These are phyloP conservation scores for Discostella stelligera DNA, from an alignment of 352 stramenopile species.

Conservation along the genomic window DNA sequence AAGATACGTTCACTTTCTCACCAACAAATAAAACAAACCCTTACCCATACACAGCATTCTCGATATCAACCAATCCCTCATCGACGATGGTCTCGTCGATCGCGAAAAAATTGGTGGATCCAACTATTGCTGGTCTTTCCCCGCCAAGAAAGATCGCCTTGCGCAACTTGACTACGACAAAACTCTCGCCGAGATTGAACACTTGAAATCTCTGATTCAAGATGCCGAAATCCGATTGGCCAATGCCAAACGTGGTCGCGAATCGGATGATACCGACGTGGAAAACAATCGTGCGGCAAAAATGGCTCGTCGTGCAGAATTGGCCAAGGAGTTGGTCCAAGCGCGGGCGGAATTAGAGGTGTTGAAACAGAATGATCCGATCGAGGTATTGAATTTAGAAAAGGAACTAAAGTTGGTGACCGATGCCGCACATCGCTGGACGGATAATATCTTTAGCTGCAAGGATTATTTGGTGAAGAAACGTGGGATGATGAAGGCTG, in stretches of 20 bases:
- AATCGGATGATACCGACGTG: conserved; percentile 50
- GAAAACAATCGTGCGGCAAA: conserved; percentile 51
- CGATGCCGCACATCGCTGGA: conserved; percentile 76
- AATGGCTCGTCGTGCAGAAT: conserved; percentile 48
- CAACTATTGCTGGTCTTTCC: conserved; percentile 83
- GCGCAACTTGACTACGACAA: conserved; percentile 60
- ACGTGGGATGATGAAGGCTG: conserved; percentile 74
- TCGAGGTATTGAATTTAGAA: conserved; percentile 74
- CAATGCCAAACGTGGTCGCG: conserved; percentile 73
- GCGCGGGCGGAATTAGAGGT: conserved; percentile 52
- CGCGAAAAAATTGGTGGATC: conserved; percentile 82
- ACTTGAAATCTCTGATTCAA: conserved; percentile 42
- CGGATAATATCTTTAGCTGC: conserved; percentile 82
- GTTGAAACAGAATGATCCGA: conserved; percentile 82
- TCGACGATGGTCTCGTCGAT: conserved; percentile 75
- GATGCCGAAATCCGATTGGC: conserved; percentile 59
- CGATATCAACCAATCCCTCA: conserved; percentile 74
- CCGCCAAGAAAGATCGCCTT: conserved; percentile 72
- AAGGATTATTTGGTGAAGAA: conserved; percentile 81
- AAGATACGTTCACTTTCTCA: not conserved
- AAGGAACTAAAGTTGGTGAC: conserved; percentile 73
- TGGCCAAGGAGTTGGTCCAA: conserved; percentile 35
- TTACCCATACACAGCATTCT: conserved; percentile 33
- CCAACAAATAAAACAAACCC: not conserved
- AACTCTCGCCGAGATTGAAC: conserved; percentile 53